phyloP scores from a whole-genome alignment of 306 rosid species.

The Senna siamea region DNA sequence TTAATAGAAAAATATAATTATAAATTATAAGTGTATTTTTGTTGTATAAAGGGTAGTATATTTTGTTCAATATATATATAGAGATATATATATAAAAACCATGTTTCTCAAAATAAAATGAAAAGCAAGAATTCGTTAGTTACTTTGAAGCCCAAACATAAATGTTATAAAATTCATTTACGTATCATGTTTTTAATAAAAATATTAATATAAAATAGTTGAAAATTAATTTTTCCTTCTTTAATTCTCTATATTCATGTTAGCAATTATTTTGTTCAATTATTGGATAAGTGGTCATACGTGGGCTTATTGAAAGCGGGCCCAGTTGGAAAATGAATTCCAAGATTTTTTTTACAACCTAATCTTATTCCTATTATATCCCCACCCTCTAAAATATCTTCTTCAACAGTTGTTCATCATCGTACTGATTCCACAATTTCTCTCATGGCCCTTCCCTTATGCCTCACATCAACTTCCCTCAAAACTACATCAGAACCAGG shows the following conservation, averaged over 20 bases:
- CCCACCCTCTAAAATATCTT: background rate
- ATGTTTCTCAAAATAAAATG: too few species aligned
- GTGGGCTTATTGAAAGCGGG: background rate
- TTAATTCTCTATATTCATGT: background rate
- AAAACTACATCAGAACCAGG: slow-evolving; percentile 49
- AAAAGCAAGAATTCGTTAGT: too few species aligned
- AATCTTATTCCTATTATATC: background rate
- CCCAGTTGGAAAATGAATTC: background rate
- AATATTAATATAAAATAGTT: too few species aligned
- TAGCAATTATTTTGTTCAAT: background rate
- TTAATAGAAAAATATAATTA: too few species aligned
- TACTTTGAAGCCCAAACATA: too few species aligned
- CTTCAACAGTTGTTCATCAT: background rate
- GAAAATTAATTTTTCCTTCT: background rate
- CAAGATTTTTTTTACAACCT: too few species aligned
- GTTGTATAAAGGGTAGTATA: too few species aligned
- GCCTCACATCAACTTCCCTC: slow-evolving; percentile 40
- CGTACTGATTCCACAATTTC: background rate
- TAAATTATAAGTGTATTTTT: too few species aligned
- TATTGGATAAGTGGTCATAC: background rate
- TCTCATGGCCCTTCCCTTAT: slow-evolving; percentile 56
- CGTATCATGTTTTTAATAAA: too few species aligned
- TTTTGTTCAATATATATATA: too few species aligned
- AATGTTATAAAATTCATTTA: too few species aligned
- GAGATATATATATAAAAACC: too few species aligned